Conservation (phyloP, 805 yeast genomes). For the Komagataella ulmi region DNA sequence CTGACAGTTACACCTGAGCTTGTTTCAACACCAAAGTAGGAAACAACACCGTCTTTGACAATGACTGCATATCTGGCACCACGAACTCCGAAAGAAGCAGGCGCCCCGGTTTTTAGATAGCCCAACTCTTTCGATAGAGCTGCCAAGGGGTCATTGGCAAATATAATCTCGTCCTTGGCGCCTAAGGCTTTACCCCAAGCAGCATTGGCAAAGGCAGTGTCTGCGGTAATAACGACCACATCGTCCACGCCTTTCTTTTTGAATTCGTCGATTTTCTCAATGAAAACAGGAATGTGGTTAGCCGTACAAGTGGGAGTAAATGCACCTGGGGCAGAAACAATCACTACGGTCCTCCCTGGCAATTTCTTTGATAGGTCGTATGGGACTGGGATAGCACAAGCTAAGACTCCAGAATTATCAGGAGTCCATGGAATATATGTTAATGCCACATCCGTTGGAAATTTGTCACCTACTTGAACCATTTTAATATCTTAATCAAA, state of each 20-base stretch:
- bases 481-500: too few species aligned
- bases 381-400: conserved; percentile 24
- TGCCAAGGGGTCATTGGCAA: conserved; percentile 57
- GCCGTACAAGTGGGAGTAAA: conserved; percentile 37
- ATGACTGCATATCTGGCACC: conserved; percentile 64
- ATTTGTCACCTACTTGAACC: conserved; percentile 6
- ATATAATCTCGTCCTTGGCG: conserved; percentile 27
- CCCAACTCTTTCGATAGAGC: conserved; percentile 48
- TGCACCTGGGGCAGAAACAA: conserved; percentile 37
- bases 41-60: conserved; percentile 28
- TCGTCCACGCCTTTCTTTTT: conserved; percentile 25
- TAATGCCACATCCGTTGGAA: conserved; percentile 19
- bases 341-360: conserved; percentile 24
- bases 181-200: conserved; percentile 38
- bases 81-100: conserved; percentile 42
- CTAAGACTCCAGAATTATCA: conserved; percentile 20
- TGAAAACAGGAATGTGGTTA: conserved; percentile 26
- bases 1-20: conserved; percentile 28
- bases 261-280: conserved; percentile 19
- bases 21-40: conserved; percentile 28
- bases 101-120: conserved; percentile 36
- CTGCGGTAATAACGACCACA: conserved; percentile 23
- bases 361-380: conserved; percentile 21
- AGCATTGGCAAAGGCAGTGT: conserved; percentile 25
- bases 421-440: conserved; percentile 28